Evolutionary conservation across 805 yeast species (phyloP), one percentile per base, ranked within the genome.

Genomic region (Kluyveromyces wickerhamii): DNA sequence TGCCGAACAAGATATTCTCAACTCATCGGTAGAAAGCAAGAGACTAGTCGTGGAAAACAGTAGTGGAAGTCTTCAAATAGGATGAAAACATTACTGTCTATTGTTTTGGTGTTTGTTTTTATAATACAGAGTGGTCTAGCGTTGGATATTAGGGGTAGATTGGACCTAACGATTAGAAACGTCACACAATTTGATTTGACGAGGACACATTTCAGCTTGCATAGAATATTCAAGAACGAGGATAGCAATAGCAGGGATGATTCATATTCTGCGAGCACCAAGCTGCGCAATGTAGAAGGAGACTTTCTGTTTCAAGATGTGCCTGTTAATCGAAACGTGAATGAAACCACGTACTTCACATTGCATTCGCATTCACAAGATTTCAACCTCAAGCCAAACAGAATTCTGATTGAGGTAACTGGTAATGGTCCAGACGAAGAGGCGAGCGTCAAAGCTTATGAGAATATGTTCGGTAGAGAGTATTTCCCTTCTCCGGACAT

Each of bases 381-480:
- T 20, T 57, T 45, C 31, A 59, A 59, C 42, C 35, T 59, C 37
- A 51, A 47, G 21, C 63, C 63, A 16, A 54, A 51, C 32, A 56
- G 63, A 36, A 42, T 59, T 7, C 36, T 59, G 13, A 27, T 57
- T 3, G 51, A 50, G 30, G 45, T 51, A 21, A 37, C 25, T 9
- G 41, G 41, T 16, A 16, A 38, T 11, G 36, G 43, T 11, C 52
- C 47, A n/a, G 42, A 45, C 1, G 21, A 38, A 0, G 35, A 35
- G 13, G 32, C 39, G 3, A 25, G 25, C 11, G 14, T 42, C 7
- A 47, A 37, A n/a, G 62, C 57, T 2, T 55, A 38, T 31, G 52
- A 42, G 12, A 59, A 59, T 23, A 38, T 35, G 11, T 54, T 55
- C 27, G 63, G 63, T 9, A 56, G 48, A 37, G 62, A 59, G 34